phyloP scores from a whole-genome alignment of 2,329 filamentous ascomycete species.

The Dactylonectria estremocensis region DNA sequence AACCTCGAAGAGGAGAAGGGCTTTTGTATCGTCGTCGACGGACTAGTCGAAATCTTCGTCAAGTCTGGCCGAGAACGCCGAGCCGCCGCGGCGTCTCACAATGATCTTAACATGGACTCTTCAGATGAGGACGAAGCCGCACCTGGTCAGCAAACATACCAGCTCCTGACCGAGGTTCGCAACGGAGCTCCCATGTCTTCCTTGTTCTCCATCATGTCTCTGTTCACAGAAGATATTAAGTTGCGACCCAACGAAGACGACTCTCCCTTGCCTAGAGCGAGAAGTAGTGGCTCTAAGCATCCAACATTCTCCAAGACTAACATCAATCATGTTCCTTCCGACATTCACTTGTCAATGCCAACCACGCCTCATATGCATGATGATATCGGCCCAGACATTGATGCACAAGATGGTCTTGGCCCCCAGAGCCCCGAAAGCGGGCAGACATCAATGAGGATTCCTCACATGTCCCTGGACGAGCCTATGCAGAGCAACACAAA shows the following conservation, averaged over 20 bases:
- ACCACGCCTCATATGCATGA: constrained; percentile 58
- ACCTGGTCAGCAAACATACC: constrained; percentile 86
- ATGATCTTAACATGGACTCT: constrained; percentile 52
- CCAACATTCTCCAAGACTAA: constrained; percentile 46
- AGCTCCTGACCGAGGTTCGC: constrained; percentile 95
- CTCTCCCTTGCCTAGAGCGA: constrained; percentile 38
- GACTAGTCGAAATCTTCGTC: constrained; percentile 96
- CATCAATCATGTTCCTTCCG: constrained; percentile 32
- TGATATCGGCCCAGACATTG: constrained; percentile 29
- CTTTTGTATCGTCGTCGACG: constrained; percentile 97
- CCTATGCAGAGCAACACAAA: constrained; percentile 48
- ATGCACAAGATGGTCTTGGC: constrained; percentile 34
- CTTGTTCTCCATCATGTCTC: constrained; percentile 94
- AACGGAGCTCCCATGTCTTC: constrained; percentile 99
- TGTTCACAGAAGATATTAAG: constrained; percentile 96
- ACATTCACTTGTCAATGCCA: constrained; percentile 54
- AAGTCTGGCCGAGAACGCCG: constrained; percentile 80
- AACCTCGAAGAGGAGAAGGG: constrained; percentile 98
- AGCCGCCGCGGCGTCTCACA: constrained; percentile 47
- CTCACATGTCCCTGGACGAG: constrained; percentile 80
- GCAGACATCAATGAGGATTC: constrained; percentile 68
- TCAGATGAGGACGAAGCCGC: constrained; percentile 79
- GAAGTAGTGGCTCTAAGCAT: constrained; percentile 50
- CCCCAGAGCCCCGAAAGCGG: constrained; percentile 33
- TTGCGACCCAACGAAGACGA: constrained; percentile 80